Percentiles rank a stretch among this genome's conserved stretches.
phyloP scores from a whole-genome alignment of 805 yeast genomes.

The Huiozyma sinensis region DNA sequence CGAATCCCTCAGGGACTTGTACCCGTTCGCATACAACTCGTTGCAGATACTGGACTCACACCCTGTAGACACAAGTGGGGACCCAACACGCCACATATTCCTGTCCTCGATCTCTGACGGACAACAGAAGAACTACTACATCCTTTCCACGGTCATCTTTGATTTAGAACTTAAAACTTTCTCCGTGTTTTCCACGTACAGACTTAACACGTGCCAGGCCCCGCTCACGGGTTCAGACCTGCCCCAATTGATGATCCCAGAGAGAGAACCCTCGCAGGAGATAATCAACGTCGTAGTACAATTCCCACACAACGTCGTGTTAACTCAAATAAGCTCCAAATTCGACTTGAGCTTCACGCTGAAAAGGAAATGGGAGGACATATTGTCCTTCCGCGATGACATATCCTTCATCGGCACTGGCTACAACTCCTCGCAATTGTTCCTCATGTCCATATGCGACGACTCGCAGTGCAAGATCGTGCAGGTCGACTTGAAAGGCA shows the following conservation, averaged over 20 bases:
- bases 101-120: constrained; percentile 36
- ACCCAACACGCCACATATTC: constrained; percentile 36
- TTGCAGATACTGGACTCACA: constrained; percentile 54
- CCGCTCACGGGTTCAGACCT: constrained; percentile 2
- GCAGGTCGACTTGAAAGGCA: constrained; percentile 37
- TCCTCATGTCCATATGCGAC: constrained; percentile 28
- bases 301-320: constrained; percentile 47
- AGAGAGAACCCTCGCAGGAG: constrained; percentile 3
- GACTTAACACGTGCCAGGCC: constrained; percentile 40
- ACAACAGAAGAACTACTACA: constrained; percentile 27
- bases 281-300: constrained; percentile 44
- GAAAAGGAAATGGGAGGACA: constrained; percentile 70
- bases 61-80: constrained; percentile 31
- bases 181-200: constrained; percentile 52
- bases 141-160: constrained; percentile 43
- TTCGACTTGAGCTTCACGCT: constrained; percentile 26
- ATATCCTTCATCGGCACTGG: constrained; percentile 52
- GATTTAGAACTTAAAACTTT: constrained; percentile 40
- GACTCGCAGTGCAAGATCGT: constrained; percentile 35
- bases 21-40: constrained; percentile 42
- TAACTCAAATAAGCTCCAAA: constrained; percentile 47
- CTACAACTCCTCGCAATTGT: constrained; percentile 38
- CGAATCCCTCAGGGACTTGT: constrained; percentile 34
- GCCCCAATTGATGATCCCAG: constrained; percentile 11
- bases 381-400: constrained; percentile 44